These are phyloP conservation scores for Spergularia bocconei DNA, from an alignment of 148 eudicot genomes.

Conservation along the genomic window DNA sequence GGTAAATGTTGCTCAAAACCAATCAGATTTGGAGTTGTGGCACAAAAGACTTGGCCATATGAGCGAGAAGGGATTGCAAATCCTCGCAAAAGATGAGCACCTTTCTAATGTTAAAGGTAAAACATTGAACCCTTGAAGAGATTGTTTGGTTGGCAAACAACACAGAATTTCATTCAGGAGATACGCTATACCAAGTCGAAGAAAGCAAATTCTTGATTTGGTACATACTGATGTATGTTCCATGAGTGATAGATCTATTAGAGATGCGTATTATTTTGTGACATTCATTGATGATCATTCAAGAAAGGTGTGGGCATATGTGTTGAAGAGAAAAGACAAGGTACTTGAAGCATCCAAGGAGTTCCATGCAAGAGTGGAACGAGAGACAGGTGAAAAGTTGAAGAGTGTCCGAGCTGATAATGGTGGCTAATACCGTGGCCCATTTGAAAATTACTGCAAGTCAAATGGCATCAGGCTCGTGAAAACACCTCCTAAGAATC, in stretches of 20 bases:
- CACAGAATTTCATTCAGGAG: background rate
- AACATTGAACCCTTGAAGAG: background rate
- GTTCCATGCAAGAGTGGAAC: background rate
- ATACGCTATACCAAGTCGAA: background rate
- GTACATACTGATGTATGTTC: background rate
- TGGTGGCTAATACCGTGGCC: background rate
- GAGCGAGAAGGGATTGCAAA: background rate
- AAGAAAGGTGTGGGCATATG: background rate
- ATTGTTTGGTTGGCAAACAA: background rate
- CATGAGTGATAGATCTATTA: background rate
- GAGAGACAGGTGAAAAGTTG: background rate
- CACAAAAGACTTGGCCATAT: constrained; percentile 8
- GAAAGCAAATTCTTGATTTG: background rate
- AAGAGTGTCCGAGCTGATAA: background rate
- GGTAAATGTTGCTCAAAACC: background rate
- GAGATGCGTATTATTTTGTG: background rate
- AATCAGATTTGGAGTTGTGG: background rate
- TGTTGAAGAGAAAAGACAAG: background rate
- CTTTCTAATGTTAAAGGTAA: background rate
- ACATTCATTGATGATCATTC: background rate
- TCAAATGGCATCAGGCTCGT: too few species aligned
- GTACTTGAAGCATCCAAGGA: background rate
- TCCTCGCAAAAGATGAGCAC: background rate
- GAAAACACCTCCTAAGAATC: too few species aligned
- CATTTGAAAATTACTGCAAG: too few species aligned